phyloP scores from a whole-genome alignment of 805 yeast genomes.

The Metschnikowia orientalis region DNA sequence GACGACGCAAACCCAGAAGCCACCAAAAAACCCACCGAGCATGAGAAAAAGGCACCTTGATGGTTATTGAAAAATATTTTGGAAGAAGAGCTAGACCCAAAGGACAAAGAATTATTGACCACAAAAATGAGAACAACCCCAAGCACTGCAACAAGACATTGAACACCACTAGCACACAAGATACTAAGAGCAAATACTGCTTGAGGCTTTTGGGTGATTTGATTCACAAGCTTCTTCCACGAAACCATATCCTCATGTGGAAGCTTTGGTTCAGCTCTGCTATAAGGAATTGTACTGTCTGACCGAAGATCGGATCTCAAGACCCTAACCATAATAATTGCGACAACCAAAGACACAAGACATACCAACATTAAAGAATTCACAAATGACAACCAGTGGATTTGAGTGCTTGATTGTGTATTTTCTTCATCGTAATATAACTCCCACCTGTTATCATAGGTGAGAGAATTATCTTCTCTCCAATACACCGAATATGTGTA shows the following conservation, averaged over 20 bases:
- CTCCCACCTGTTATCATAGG: slow-evolving; percentile 70
- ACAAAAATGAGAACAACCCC: slow-evolving; percentile 56
- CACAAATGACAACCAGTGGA: slow-evolving; percentile 75
- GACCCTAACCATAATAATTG: slow-evolving; percentile 55
- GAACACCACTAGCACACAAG: slow-evolving; percentile 70
- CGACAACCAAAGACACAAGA: slow-evolving; percentile 60
- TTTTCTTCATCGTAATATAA: slow-evolving; percentile 58
- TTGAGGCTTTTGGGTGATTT: slow-evolving; percentile 52
- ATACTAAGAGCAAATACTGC: slow-evolving; percentile 48
- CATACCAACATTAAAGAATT: slow-evolving; percentile 65
- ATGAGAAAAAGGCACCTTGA: slow-evolving; percentile 61
- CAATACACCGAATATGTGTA: slow-evolving; percentile 84
- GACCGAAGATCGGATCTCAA: slow-evolving; percentile 46
- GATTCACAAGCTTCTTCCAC: slow-evolving; percentile 54
- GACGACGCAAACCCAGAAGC: slow-evolving; percentile 75
- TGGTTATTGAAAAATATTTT: slow-evolving; percentile 60
- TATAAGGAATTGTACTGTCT: slow-evolving; percentile 23
- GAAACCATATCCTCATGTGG: slow-evolving; percentile 4
- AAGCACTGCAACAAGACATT: slow-evolving; percentile 58
- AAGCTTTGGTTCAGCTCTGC: slow-evolving; percentile 1
- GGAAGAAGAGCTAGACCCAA: slow-evolving; percentile 30
- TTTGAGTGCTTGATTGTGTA: slow-evolving; percentile 38
- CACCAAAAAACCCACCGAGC: slow-evolving; percentile 57
- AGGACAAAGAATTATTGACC: slow-evolving; percentile 27
- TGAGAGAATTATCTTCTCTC: slow-evolving; percentile 70